Base-by-base conservation (phyloP, 306 rosid genomes). In the Cyamopsis tetragonoloba region DNA sequence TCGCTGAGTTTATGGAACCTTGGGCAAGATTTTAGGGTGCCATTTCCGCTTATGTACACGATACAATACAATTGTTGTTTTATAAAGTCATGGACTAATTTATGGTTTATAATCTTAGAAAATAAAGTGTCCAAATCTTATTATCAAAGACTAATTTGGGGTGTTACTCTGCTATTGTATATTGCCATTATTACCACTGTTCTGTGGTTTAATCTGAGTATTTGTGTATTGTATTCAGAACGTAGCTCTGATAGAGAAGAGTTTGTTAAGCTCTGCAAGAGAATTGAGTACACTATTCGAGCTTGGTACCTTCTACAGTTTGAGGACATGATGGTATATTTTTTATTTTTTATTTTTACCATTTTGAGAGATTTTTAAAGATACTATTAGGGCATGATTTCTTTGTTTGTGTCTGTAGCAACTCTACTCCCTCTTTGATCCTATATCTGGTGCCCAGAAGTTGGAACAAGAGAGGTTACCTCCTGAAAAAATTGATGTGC, bases 281-380 rank as follows among this genome's bases (percentile, higher is more conserved):
- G 96, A 70, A 82, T 89, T 24, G 98, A 92, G 83, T 92, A 84
- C 70, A 92, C 96, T n/a, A 84, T 92, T 75, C 82, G 98, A 57
- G 96, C 96, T 23, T 92, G 96, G 98, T 92, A 89, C 62, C 88
- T 82, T 72, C 84, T 92, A 19, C 98, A 92, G 28, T 92, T 89
- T 75, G 98, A 92, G 76, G 98, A 92, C 64, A 81, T 92, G 86
- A 92, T 92, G 98, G 96, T 92, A 83, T 46, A 71, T 5, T 51
- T 53, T 58, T 28, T 39, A 14, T 55, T 46, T 74, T 5, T 51
- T 53, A 53, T 28, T 39, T 18, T 55, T 0, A 60, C 32, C 41
- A 70, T 48, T 49, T 31, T 39, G 23, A 53, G 42, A 38, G 13
- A 72, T 26, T 43, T 0, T 42, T 72, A 49, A 43, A 31, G 34